Conservation (phyloP, 306 rosid species). For the Cercis canadensis region DNA sequence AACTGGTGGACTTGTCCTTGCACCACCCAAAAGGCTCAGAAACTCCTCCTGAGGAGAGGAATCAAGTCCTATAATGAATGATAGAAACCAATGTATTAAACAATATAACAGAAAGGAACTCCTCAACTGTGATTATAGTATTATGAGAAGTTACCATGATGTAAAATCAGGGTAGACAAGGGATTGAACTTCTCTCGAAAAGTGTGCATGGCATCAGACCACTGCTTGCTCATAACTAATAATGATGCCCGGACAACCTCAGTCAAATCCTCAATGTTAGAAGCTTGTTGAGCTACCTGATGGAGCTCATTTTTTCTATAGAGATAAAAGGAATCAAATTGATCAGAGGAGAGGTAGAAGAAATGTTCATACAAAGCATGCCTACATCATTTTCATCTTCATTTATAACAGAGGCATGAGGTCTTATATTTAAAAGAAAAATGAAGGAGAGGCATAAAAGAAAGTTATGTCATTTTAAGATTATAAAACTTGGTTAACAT, state of each 20-base stretch:
- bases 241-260: slow-evolving; percentile 87
- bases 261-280: slow-evolving; percentile 81
- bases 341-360: slow-evolving; percentile 41
- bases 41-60: slow-evolving; percentile 93
- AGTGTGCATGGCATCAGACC: slow-evolving; percentile 94
- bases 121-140: slow-evolving; percentile 9
- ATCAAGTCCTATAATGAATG: slow-evolving; percentile 66
- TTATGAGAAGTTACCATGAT: slow-evolving; percentile 65
- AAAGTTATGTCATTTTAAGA: slow-evolving; percentile 8
- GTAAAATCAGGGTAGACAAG: slow-evolving; percentile 70
- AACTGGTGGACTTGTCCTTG: slow-evolving; percentile 92
- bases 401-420: not conserved
- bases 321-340: slow-evolving; percentile 36
- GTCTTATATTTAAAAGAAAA: slow-evolving; percentile 30
- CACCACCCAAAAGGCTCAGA: slow-evolving; percentile 94
- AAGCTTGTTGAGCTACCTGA: slow-evolving; percentile 98
- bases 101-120: slow-evolving; percentile 26
- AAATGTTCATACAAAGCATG: slow-evolving; percentile 29
- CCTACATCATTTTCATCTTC: slow-evolving; percentile 32
- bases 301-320: slow-evolving; percentile 90
- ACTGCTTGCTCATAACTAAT: slow-evolving; percentile 90
- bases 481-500: not conserved
- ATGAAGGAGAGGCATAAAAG: not conserved
- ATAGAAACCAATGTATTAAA: slow-evolving; percentile 34
- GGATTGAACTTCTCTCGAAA: slow-evolving; percentile 88